Evolutionary conservation across 257 asterid species (phyloP), one percentile per base, ranked within the genome.

Genomic region (Plantago ovata): DNA sequence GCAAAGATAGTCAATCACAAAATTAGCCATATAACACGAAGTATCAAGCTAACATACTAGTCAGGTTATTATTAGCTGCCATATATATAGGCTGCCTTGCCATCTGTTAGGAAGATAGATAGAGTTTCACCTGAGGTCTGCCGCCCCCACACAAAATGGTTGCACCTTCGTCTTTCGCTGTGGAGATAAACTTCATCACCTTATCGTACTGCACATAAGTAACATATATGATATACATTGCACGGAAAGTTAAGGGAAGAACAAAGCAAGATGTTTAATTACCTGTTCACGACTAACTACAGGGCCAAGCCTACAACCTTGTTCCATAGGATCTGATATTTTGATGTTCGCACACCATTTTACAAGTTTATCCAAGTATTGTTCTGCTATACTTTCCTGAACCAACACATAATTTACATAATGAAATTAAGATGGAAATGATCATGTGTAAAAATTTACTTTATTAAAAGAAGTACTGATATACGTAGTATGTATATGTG

Each of bases 281-380:
- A 67, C 79, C 72, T 74, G 79, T 33, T 68, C 70, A 55, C 67
- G 49, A 42, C 86, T 82, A 57, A 82, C 76, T 58, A 82, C 64
- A 46, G 86, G 90, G 61, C 86, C 86, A 72, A 82, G 84, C 53
- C 84, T 70, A 75, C 90, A 82, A 33, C 84, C 86, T 61, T 82
- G 84, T 52, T 79, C 84, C 28, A 82, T 64, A n/a, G 90, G 90
- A 42, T 82, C 86, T 28, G 84, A 77, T 53, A 77, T 70, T 53
- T 79, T 82, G 51, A 79, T 75, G 55, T 79, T 77, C 46, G 68
- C 49, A 46, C 86, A 79, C 90, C 86, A 82, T 60, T 70, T 60
- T 52, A 79, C 82, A 39, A 79, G 79, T 67, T 69, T 82, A 58
- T 75, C 79, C 71, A 83, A 43, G 69, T 79, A 77, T 57, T 72